Conservation (phyloP, 768 basidiomycete genomes). For the Coprinopsis sp. region DNA sequence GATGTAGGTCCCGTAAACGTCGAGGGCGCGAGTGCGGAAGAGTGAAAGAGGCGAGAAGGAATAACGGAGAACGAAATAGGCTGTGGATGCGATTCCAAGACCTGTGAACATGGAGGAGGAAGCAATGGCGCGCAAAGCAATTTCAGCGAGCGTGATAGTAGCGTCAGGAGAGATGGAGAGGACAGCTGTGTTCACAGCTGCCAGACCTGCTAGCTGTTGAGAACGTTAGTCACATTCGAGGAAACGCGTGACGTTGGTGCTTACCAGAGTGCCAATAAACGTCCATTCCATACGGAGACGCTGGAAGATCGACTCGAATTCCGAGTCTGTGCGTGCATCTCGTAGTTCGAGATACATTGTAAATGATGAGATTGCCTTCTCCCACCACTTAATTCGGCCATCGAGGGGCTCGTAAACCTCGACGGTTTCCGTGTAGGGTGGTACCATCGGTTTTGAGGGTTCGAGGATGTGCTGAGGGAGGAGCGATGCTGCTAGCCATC, state of each 20-base stretch:
- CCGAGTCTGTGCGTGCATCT: constrained; percentile 39
- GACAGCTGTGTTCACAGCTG: constrained; percentile 55
- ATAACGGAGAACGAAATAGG: constrained; percentile 66
- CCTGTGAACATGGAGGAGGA: constrained; percentile 57
- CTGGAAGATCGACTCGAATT: constrained; percentile 46
- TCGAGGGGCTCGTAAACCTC: background rate
- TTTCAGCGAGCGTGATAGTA: constrained; percentile 42
- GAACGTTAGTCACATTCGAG: background rate
- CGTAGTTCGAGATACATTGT: constrained; percentile 55
- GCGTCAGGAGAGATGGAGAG: constrained; percentile 57
- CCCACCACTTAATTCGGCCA: constrained; percentile 16
- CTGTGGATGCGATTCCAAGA: constrained; percentile 57
- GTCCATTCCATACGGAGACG: constrained; percentile 61
- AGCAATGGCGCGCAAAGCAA: constrained; percentile 50
- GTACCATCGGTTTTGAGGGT: constrained; percentile 4
- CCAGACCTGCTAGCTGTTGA: constrained; percentile 51
- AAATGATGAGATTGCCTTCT: constrained; percentile 43
- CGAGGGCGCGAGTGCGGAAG: constrained; percentile 42
- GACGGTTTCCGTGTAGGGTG: constrained; percentile 2
- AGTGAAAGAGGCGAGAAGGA: constrained; percentile 21
- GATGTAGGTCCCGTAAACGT: constrained; percentile 56
- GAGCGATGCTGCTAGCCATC: constrained; percentile 33
- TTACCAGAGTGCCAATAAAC: constrained; percentile 56
- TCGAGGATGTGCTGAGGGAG: constrained; percentile 21
- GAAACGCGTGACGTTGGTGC: constrained; percentile 17